Conservation (phyloP, 148 eudicot species). For the Fagopyrum homotropicum region DNA sequence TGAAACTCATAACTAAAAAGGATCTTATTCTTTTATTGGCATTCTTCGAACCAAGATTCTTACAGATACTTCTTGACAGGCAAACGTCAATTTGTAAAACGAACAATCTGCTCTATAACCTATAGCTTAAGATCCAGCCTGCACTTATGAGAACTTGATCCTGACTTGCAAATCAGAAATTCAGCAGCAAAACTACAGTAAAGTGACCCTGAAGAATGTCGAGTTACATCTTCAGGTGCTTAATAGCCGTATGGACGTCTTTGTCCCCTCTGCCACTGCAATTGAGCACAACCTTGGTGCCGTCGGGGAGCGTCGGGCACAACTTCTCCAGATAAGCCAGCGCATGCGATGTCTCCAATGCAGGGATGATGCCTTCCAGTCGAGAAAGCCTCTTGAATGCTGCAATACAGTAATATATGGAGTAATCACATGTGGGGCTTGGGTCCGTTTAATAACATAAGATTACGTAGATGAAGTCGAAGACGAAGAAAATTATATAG, state of each 20-base stretch:
- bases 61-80: background rate
- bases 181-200: background rate
- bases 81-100: background rate
- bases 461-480: no score
- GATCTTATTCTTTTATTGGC: no score
- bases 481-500: no score
- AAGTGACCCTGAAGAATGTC: background rate
- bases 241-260: conserved; percentile 87
- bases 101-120: conserved; percentile 2
- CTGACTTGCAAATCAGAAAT: background rate
- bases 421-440: no score
- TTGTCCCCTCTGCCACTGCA: conserved; percentile 98
- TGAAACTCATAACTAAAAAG: no score
- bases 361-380: conserved; percentile 92
- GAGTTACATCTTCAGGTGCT: conserved; percentile 44
- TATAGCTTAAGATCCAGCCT: background rate
- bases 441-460: no score
- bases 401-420: conserved; percentile 20
- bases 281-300: conserved; percentile 74
- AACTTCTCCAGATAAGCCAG: conserved; percentile 80
- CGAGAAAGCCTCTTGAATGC: conserved; percentile 89
- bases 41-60: no score
- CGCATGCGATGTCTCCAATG: conserved; percentile 96
- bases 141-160: conserved; percentile 1
- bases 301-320: conserved; percentile 76